Conservation (phyloP, 805 yeast species). For the Kodamaea leandrae region DNA sequence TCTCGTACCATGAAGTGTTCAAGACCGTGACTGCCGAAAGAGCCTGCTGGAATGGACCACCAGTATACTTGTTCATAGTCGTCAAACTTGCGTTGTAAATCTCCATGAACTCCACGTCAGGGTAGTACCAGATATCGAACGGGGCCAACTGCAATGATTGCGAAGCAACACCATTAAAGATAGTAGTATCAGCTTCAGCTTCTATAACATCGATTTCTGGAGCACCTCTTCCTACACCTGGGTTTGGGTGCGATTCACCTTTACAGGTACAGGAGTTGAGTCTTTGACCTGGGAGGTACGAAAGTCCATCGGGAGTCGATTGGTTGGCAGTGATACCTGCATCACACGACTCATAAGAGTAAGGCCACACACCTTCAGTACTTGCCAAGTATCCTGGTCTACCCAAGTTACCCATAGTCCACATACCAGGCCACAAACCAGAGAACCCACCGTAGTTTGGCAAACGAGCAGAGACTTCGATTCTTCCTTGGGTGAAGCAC, state of each 20-base stretch:
- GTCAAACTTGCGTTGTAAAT: constrained; percentile 68
- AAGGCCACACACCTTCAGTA: constrained; percentile 96
- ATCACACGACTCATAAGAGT: constrained; percentile 81
- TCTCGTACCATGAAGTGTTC: constrained; percentile 80
- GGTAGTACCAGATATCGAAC: constrained; percentile 89
- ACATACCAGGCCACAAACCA: constrained; percentile 95
- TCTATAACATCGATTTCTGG: constrained; percentile 94
- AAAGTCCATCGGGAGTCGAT: constrained; percentile 84
- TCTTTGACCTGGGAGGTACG: constrained; percentile 82
- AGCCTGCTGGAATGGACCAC: constrained; percentile 95
- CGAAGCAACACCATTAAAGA: constrained; percentile 68
- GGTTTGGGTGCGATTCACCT: constrained; percentile 83
- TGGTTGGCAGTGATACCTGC: constrained; percentile 95
- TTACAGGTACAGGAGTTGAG: constrained; percentile 75
- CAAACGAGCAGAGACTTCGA: constrained; percentile 73
- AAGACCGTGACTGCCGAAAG: constrained; percentile 80
- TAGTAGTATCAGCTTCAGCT: constrained; percentile 65
- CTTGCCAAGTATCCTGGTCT: constrained; percentile 87
- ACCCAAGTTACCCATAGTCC: constrained; percentile 93
- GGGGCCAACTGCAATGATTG: constrained; percentile 95
- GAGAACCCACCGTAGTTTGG: constrained; percentile 77
- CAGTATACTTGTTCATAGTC: constrained; percentile 81
- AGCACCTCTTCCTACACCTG: constrained; percentile 87
- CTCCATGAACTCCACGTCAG: constrained; percentile 80
- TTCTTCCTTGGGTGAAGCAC: constrained; percentile 80